Evolutionary conservation across 225 moss, liverwort and hornwort species (phyloP).

Genomic region (Sphagnum tenellum): DNA sequence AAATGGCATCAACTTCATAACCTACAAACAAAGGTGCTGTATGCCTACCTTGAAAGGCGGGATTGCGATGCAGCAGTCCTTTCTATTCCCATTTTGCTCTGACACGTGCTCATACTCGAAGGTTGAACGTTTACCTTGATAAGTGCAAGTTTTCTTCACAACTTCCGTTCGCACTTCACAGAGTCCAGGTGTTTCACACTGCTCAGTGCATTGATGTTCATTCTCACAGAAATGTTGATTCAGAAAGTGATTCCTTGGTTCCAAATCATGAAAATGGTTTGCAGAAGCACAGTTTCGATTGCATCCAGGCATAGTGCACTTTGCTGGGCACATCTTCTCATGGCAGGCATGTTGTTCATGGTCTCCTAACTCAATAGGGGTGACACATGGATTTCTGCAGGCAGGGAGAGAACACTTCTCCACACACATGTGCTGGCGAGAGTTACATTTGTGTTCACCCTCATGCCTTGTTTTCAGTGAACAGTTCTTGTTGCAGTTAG

Average conservation of each 20-base stretch:
- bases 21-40: too few relatives aligned
- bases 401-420: conserved; percentile 15
- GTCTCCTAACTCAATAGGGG: conserved; percentile 13
- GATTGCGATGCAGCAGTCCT: conserved; percentile 30
- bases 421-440: conserved; percentile 29
- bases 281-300: conserved; percentile 17
- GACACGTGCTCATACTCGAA: conserved; percentile 34
- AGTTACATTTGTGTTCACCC: conserved; percentile 36
- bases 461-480: conserved; percentile 13
- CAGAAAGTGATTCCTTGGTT: neutral
- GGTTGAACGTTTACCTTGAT: conserved; percentile 9
- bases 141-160: conserved; percentile 12
- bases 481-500: conserved; percentile 32
- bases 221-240: conserved; percentile 30
- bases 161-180: conserved; percentile 47
- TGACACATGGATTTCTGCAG: conserved; percentile 22
- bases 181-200: conserved; percentile 34
- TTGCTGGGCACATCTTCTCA: conserved; percentile 34
- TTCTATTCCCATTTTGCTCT: conserved; percentile 32
- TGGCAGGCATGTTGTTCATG: conserved; percentile 26
- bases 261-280: conserved; percentile 33
- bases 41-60: conserved; percentile 12
- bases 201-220: conserved; percentile 29
- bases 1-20: too few relatives aligned
- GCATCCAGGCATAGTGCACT: conserved; percentile 27